A percentile compares a stretch with the other conserved stretches of the same genome.
These are phyloP conservation scores for Eutrema yunnanense DNA, from an alignment of 345 rosid genomes.

Conservation along the genomic window DNA sequence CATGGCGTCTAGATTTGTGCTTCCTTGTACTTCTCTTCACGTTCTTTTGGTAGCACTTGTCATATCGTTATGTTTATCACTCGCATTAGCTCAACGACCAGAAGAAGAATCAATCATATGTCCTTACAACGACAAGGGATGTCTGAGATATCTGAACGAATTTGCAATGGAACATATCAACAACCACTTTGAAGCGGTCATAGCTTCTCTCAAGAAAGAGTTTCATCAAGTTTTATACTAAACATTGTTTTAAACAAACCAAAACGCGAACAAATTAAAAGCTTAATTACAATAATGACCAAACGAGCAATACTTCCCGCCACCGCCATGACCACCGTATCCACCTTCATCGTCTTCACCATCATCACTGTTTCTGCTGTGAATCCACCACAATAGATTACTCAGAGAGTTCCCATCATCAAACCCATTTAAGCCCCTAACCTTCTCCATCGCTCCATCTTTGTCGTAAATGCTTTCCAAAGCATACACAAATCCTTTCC, in stretches of 20 bases:
- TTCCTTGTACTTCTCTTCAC: not conserved
- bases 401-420: constrained; percentile 80
- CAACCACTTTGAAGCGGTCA: not conserved
- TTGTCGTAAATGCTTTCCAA: constrained; percentile 68
- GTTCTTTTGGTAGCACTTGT: not conserved
- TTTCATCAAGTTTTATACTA: not conserved
- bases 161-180: not conserved
- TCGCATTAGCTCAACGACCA: not conserved
- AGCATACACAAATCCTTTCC: constrained; percentile 88
- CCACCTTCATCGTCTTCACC: not conserved
- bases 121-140: not conserved
- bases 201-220: not conserved
- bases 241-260: not conserved
- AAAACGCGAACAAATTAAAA: not conserved
- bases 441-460: constrained; percentile 60
- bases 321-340: constrained; percentile 30
- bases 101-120: not conserved
- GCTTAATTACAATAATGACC: constrained; percentile 60
- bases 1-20: not conserved
- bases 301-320: constrained; percentile 66
- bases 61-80: not conserved
- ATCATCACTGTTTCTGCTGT: constrained; percentile 42
- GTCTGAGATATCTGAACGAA: not conserved
- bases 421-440: constrained; percentile 42
- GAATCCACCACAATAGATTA: constrained; percentile 92